Evolutionary conservation across 768 basidiomycete genomes (phyloP).

Genomic region (Peribolospora kevripleyi): DNA sequence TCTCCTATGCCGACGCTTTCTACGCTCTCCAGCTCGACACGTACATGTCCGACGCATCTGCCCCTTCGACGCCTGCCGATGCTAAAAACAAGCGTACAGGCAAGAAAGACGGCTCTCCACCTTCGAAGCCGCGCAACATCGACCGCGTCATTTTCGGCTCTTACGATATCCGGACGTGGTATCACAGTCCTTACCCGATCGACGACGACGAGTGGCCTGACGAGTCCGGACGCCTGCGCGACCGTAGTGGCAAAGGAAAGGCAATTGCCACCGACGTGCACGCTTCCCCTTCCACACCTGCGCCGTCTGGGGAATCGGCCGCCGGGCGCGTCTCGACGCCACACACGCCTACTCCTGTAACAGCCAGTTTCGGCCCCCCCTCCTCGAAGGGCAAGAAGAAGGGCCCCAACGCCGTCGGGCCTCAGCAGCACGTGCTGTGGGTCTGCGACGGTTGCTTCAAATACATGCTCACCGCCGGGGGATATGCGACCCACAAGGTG

Average conservation of each 20-base stretch:
- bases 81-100: too few species aligned
- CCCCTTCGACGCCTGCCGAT: too few species aligned
- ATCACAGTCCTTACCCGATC: conserved; percentile 3
- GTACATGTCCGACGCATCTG: too few species aligned
- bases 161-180: conserved; percentile 6
- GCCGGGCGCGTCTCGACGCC: too few species aligned
- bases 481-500: conserved; percentile 43
- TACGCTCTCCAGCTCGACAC: too few species aligned
- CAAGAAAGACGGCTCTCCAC: too few species aligned
- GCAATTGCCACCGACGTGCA: not conserved
- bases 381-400: conserved; percentile 1
- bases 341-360: too few species aligned
- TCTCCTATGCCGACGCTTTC: too few species aligned
- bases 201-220: not conserved
- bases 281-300: not conserved
- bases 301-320: not conserved
- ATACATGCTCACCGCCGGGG: conserved; percentile 54
- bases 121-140: not conserved
- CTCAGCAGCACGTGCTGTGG: conserved; percentile 26
- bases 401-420: not conserved
- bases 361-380: too few species aligned
- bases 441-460: conserved; percentile 92
- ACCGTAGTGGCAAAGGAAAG: not conserved
- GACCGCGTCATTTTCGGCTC: not conserved
- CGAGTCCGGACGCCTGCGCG: not conserved